Evolutionary conservation across 495 filamentous ascomycete genomes (phyloP).

Genomic region (Astrothelium subdiscretum): DNA sequence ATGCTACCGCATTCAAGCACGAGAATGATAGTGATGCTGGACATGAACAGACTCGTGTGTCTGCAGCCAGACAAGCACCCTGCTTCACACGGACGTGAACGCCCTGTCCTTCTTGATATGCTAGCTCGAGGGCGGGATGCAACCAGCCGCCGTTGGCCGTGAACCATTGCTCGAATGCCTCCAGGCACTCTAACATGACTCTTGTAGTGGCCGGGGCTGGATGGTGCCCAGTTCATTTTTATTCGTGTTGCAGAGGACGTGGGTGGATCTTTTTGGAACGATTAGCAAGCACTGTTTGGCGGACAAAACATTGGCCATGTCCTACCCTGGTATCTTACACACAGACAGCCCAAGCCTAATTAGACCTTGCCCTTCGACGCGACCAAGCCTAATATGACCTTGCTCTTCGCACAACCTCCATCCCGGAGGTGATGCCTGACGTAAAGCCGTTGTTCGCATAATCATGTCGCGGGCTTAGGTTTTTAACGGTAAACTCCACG

Average conservation of each 20-base stretch:
- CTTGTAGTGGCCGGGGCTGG: not conserved
- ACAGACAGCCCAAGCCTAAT: too few relatives aligned
- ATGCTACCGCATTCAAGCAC: not conserved
- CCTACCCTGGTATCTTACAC: too few relatives aligned
- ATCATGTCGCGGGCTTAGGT: too few relatives aligned
- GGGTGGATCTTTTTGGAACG: not conserved
- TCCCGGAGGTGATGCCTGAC: too few relatives aligned
- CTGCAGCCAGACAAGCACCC: not conserved
- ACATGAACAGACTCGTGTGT: not conserved
- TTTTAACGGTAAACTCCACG: too few relatives aligned
- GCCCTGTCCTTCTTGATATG: constrained; percentile 32
- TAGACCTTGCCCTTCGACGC: too few relatives aligned
- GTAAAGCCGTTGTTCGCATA: too few relatives aligned
- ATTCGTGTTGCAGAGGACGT: not conserved
- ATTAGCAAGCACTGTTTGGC: not conserved
- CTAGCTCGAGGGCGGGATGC: constrained; percentile 32
- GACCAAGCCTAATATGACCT: too few relatives aligned
- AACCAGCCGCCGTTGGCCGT: constrained; percentile 31
- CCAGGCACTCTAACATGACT: not conserved
- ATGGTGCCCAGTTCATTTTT: not conserved
- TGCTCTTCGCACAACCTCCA: too few relatives aligned
- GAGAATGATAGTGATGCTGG: not conserved
- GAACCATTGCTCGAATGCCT: constrained; percentile 30
- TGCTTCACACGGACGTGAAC: not conserved
- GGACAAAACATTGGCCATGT: not conserved